Conservation (phyloP, 495 filamentous ascomycete species). For the Chaetomidium leptoderma region DNA sequence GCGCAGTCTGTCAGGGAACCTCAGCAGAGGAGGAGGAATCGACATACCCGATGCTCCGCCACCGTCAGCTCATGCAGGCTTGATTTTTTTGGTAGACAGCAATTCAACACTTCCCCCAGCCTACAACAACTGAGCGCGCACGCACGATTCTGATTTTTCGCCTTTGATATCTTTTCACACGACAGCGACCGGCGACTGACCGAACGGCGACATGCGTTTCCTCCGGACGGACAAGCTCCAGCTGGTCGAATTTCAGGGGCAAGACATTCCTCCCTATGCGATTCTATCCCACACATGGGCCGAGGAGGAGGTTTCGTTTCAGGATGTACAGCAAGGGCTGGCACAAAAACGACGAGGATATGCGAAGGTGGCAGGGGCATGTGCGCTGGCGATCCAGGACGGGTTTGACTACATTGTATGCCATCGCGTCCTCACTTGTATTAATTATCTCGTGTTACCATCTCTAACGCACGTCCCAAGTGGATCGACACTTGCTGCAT, state of each 20-base stretch:
- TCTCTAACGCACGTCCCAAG: conserved; percentile 9
- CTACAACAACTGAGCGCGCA: too few species aligned
- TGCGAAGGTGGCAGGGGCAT: conserved; percentile 31
- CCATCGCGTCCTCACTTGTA: conserved; percentile 16
- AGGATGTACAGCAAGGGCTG: conserved; percentile 1
- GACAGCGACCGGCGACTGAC: neutral
- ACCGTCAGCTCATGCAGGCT: too few species aligned
- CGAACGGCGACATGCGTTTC: conserved; percentile 30
- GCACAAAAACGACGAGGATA: neutral
- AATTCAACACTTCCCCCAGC: too few species aligned
- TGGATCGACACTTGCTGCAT: conserved; percentile 49
- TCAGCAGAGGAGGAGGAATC: too few species aligned
- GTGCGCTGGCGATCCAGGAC: conserved; percentile 25
- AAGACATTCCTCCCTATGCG: conserved; percentile 16
- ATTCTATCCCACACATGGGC: conserved; percentile 4
- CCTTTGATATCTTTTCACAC: neutral
- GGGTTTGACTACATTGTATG: conserved; percentile 34
- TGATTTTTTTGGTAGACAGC: too few species aligned
- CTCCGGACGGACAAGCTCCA: conserved; percentile 22
- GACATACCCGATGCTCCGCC: neutral
- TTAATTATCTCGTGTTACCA: neutral
- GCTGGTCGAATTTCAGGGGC: conserved; percentile 22
- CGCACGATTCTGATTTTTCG: too few species aligned
- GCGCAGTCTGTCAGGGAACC: too few species aligned
- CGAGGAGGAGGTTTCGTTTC: neutral